A percentile compares a stretch with the other conserved stretches of the same genome.
Conservation (phyloP, 2,329 filamentous ascomycete species). For the Claviceps sp. region DNA sequence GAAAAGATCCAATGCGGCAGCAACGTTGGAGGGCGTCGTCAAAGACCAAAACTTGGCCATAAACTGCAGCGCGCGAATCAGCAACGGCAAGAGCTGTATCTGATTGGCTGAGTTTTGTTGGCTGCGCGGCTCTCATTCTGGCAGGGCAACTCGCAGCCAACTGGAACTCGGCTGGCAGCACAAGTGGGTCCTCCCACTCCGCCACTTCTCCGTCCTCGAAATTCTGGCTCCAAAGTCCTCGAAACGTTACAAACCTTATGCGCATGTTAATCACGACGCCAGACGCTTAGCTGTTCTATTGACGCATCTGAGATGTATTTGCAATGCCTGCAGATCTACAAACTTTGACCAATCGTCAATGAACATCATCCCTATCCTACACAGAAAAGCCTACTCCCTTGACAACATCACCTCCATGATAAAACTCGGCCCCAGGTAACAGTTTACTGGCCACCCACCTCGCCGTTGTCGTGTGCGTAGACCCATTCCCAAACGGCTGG, state of each 20-base stretch:
- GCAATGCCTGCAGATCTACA: neutral
- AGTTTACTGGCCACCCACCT: slow-evolving; percentile 44
- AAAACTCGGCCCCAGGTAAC: slow-evolving; percentile 35
- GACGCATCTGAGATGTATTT: too few relatives aligned
- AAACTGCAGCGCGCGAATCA: neutral
- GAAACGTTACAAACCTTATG: too few relatives aligned
- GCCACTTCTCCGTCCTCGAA: too few relatives aligned
- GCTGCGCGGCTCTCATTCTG: neutral
- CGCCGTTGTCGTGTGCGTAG: slow-evolving; percentile 43
- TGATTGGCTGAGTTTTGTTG: neutral
- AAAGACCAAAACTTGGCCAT: neutral
- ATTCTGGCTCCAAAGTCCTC: too few relatives aligned
- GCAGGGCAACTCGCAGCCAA: neutral
- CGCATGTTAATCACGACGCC: too few relatives aligned
- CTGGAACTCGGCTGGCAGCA: too few relatives aligned
- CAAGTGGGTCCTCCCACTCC: neutral
- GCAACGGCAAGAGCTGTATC: neutral
- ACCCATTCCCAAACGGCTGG: slow-evolving; percentile 43
- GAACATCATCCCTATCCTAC: neutral
- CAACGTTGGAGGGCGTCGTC: neutral
- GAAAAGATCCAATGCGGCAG: neutral
- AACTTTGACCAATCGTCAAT: neutral
- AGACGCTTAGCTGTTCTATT: too few relatives aligned
- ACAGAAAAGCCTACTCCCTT: slow-evolving; percentile 27
- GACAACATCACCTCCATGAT: slow-evolving; percentile 35